Evolutionary conservation across 1,139 yeast genomes (phyloP).

Genomic region (Candida sp.): DNA sequence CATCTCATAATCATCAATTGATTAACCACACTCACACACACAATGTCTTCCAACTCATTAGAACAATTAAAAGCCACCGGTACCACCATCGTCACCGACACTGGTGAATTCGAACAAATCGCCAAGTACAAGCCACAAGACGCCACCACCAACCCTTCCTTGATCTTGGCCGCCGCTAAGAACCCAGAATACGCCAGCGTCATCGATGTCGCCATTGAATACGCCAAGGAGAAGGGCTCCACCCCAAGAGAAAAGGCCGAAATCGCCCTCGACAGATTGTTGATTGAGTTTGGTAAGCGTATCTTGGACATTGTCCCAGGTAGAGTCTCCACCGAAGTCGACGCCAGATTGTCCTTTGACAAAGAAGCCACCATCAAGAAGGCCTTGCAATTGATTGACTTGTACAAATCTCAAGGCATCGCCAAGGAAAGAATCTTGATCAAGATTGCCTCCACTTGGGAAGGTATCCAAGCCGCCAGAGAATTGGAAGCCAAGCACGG

Average conservation of each 20-base stretch:
- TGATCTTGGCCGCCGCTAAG: constrained; percentile 95
- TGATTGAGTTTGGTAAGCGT: constrained; percentile 96
- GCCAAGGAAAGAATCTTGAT: constrained; percentile 88
- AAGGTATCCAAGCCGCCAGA: constrained; percentile 99
- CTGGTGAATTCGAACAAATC: constrained; percentile 98
- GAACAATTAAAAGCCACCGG: constrained; percentile 96
- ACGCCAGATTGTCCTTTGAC: constrained; percentile 96
- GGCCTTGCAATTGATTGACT: constrained; percentile 85
- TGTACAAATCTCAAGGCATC: constrained; percentile 86
- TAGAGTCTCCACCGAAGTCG: constrained; percentile 99
- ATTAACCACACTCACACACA: not conserved
- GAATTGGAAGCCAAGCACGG: constrained; percentile 92
- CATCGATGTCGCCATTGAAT: constrained; percentile 89
- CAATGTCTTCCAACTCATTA: constrained; percentile 61
- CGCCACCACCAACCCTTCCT: constrained; percentile 99
- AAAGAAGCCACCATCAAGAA: constrained; percentile 91
- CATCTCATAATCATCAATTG: not conserved
- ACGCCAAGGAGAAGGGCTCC: constrained; percentile 73
- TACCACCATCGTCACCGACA: constrained; percentile 96
- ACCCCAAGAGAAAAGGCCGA: constrained; percentile 54
- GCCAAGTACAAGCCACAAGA: constrained; percentile 99
- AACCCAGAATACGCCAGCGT: constrained; percentile 88
- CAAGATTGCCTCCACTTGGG: constrained; percentile 98
- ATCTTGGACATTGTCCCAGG: constrained; percentile 97
- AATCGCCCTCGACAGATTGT: constrained; percentile 86